Conservation (phyloP, 108 stramenopile genomes). For the Skeletonema tropicum region DNA sequence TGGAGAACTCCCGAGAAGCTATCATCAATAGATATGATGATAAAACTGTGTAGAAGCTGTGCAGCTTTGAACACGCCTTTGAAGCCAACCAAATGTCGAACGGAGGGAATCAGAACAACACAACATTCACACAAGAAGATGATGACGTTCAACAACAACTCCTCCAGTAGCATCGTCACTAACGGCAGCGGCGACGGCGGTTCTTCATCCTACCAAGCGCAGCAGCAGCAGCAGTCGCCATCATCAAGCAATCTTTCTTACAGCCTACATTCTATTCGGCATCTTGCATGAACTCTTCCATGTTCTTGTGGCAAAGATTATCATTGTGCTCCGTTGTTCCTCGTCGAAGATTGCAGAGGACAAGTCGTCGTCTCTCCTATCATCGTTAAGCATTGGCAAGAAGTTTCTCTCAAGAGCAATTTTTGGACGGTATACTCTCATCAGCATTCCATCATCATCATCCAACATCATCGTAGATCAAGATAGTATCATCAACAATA, state of each 20-base stretch:
- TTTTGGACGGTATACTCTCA: slow-evolving; percentile 27
- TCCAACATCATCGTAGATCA: not conserved
- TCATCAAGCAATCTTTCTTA: slow-evolving; percentile 8
- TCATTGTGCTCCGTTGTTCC: not conserved
- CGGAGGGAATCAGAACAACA: too few species aligned
- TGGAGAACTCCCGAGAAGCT: too few species aligned
- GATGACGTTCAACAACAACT: too few species aligned
- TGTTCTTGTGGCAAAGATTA: slow-evolving; percentile 30
- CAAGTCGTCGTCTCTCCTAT: not conserved
- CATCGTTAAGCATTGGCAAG: slow-evolving; percentile 12
- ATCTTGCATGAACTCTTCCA: slow-evolving; percentile 63
- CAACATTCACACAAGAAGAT: too few species aligned
- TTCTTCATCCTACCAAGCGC: too few species aligned
- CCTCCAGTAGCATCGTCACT: too few species aligned
- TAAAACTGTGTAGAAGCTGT: too few species aligned
- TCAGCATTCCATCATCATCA: not conserved
- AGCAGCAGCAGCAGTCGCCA: too few species aligned
- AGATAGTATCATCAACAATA: not conserved
- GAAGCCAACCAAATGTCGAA: too few species aligned
- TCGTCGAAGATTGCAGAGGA: not conserved
- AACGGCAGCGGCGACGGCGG: too few species aligned
- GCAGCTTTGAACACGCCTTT: too few species aligned
- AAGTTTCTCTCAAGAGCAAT: slow-evolving; percentile 20
- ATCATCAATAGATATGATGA: too few species aligned
- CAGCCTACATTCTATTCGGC: slow-evolving; percentile 62